Base-by-base conservation (phyloP, 805 yeast species). In the Yamadazyma phyllophila region DNA sequence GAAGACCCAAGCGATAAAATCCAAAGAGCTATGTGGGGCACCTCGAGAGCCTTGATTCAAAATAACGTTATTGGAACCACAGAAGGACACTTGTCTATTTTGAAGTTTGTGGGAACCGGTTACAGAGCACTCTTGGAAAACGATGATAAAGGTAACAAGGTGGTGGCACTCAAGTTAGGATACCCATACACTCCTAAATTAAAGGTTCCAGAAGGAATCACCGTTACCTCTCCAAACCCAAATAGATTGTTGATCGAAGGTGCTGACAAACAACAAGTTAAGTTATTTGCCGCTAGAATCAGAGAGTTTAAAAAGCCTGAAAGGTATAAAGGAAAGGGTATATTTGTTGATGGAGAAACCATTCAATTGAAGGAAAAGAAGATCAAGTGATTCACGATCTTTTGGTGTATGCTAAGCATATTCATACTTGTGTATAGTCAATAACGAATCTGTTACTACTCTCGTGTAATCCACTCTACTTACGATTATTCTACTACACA, bases 291-390 rank as follows among this genome's bases (percentile, higher is more conserved):
- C 14, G 96, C 96, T 12, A 80, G 81, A 46, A 75, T 94, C 53
- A 83, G 98, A 65, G 80, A 80, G 57, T 81, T 81, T 74, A 88
- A 88, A 63, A 96, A 96, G 50, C 99, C 99, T 38, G 99, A 94
- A 71, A 97, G 97, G 33, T 94, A 94, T 67, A 94, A 94, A 72
- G 99, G 99, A 63, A 95, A 95, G 58, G 99, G 99, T 61, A 85
- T 94, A 41, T 94, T 85, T 63, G 85, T 94, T 41, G 87, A 91
- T 66, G 86, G 82, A 60, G 98, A 94, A 73, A 89, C 95, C 41
- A 85, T 94, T 65, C 83, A 82, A 63, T 75, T 92, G 61, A 94
- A 94, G 78, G 88, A 85, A 56, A 88, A 88, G 78, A 92, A 90
- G 78, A 88, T 92, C 65, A 92, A 94, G 82, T 92, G 77, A 26